Evolutionary conservation across 495 filamentous ascomycete genomes (phyloP).

Genomic region (Tuber umbilicatum): DNA sequence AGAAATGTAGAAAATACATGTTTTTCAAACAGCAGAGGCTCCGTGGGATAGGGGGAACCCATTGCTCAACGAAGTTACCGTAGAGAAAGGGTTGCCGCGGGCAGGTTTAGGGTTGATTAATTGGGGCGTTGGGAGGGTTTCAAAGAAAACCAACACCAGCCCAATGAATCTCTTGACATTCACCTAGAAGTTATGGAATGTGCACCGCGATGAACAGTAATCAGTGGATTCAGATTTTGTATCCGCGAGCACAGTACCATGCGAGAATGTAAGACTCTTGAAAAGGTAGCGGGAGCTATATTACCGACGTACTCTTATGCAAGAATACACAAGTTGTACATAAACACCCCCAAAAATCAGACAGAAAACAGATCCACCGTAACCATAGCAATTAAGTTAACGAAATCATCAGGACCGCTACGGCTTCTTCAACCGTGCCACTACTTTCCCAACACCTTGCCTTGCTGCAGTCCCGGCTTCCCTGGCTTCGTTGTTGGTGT

Average conservation of each 20-base stretch:
- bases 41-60: neutral
- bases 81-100: neutral
- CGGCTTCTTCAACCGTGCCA: conserved; percentile 47
- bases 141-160: neutral
- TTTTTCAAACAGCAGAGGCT: neutral
- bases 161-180: no score
- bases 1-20: neutral
- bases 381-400: neutral
- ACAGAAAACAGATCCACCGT: neutral
- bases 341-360: neutral
- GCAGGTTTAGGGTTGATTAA: neutral
- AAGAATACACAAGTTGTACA: neutral
- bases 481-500: conserved; percentile 90
- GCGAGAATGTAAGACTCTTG: no score
- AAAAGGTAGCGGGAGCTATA: neutral
- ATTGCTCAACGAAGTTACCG: neutral
- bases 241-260: no score
- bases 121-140: neutral
- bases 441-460: conserved; percentile 88
- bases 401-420: neutral
- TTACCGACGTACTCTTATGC: neutral
- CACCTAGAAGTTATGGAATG: no score
- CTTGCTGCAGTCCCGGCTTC: conserved; percentile 80
- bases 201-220: no score
- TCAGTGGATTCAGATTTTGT: no score